Percentiles rank a stretch among this genome's conserved stretches.
These are phyloP conservation scores for Fusarium sp. DNA, from an alignment of 2,329 filamentous ascomycete genomes.

Conservation along the genomic window DNA sequence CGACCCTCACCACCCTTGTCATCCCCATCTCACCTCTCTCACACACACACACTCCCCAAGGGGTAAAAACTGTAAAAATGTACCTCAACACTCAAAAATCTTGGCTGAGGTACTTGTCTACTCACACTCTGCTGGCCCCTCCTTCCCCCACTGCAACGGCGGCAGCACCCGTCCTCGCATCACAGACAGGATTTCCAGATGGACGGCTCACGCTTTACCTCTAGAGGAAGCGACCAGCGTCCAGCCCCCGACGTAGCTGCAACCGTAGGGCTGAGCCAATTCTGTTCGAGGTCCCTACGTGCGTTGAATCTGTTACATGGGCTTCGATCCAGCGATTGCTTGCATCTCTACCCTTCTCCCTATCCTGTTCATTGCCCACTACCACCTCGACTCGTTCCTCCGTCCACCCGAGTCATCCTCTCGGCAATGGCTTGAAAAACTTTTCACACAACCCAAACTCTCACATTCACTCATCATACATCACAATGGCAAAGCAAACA, in stretches of 20 bases:
- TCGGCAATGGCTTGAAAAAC: constrained; percentile 3
- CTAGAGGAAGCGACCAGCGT: constrained; percentile 42
- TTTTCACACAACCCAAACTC: neutral
- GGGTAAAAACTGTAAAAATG: constrained; percentile 1
- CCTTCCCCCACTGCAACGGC: constrained; percentile 39
- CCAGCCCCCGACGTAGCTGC: constrained; percentile 10
- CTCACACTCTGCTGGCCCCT: neutral
- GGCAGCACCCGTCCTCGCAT: constrained; percentile 42
- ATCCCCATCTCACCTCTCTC: constrained; percentile 7
- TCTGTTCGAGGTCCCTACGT: constrained; percentile 21
- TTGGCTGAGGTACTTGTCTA: constrained; percentile 8
- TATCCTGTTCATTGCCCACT: neutral
- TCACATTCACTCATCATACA: neutral
- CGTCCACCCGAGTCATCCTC: neutral
- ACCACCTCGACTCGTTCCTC: neutral
- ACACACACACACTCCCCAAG: constrained; percentile 5
- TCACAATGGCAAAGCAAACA: neutral
- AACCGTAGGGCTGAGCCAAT: constrained; percentile 39
- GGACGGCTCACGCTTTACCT: constrained; percentile 42
- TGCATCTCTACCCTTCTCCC: neutral
- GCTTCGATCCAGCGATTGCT: neutral
- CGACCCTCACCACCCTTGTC: constrained; percentile 18
- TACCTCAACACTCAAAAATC: constrained; percentile 7
- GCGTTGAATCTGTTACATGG: constrained; percentile 11
- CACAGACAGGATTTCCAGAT: constrained; percentile 24